These are phyloP conservation scores for Colletotrichum tropicicola DNA, from an alignment of 2,329 filamentous ascomycete genomes.

Conservation along the genomic window DNA sequence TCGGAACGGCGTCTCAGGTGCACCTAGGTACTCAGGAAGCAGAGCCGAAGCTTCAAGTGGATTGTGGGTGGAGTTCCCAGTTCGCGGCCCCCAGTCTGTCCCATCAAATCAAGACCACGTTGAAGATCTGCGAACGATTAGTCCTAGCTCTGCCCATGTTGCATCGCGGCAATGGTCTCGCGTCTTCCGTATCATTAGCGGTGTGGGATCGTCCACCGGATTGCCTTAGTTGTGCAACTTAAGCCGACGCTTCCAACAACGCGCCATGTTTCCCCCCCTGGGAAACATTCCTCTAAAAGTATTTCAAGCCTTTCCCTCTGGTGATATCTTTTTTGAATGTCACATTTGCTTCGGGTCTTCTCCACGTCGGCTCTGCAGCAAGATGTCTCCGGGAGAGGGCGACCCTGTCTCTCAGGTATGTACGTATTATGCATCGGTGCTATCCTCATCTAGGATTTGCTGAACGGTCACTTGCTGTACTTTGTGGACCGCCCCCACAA, in stretches of 20 bases:
- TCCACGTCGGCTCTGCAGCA: too few species aligned
- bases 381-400: too few species aligned
- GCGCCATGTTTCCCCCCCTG: background rate
- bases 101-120: background rate
- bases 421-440: background rate
- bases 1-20: too few species aligned
- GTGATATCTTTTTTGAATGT: too few species aligned
- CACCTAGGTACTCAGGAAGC: too few species aligned
- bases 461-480: background rate
- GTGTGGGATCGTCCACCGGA: background rate
- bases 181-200: background rate
- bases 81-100: background rate
- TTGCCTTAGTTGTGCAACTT: background rate
- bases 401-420: background rate
- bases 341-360: too few species aligned
- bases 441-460: background rate
- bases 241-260: background rate
- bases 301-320: too few species aligned
- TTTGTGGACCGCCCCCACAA: slow-evolving; percentile 13
- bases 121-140: slow-evolving; percentile 3
- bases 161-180: background rate
- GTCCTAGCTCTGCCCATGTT: slow-evolving; percentile 1
- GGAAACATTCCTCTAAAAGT: too few species aligned
- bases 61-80: slow-evolving; percentile 6
- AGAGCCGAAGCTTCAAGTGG: too few species aligned